Base-by-base conservation (phyloP, 495 filamentous ascomycete genomes). In the Ramalina peruviana region DNA sequence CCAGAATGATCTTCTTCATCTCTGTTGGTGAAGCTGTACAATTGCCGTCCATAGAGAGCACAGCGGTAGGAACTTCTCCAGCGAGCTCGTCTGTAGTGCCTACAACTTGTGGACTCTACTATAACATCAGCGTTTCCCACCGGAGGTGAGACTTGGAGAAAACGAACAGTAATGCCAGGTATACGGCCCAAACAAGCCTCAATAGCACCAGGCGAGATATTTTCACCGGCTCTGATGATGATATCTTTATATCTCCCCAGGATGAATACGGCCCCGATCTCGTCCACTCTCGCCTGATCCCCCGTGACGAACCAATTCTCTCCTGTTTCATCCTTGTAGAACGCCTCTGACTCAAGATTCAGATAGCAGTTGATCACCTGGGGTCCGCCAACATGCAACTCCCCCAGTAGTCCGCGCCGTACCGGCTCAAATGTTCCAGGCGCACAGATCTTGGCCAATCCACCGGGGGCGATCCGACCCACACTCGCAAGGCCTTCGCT, bases 161-260 rank as follows among this genome's bases (percentile, higher is more conserved):
- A 40, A n/a, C 27, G 13, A 19, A 46, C 13, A 49, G 16, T 20
- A 39, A 62, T 36, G 12, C 57, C 61, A 4, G 59, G 50, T 11
- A 62, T 20, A 48, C 27, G 62, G 48, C 36, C 58, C 51, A 58
- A 61, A 20, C 46, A 58, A 7, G 42, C 45, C 51, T 75, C 71
- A 19, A 75, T 67, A 11, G 56, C 60, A 4, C 58, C 50, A 1
- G 68, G 67, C 1, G 61, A 47, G 19, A 75, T 63, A 43, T 74
- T 75, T 48, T 72, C 65, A 7, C 70, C 70, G n/a, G 62, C 72
- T 3, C 72, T 63, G 30, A 73, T 69, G 49, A 75, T 71, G 33
- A 68, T 54, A 46, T 74, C 72, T 49, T 74, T 75, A 56, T 70
- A 68, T 30, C 71, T 54, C 4, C 72, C 70, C 40, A 67, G 42